Evolutionary conservation across 2,329 filamentous ascomycete genomes (phyloP).

Genomic region (Fusarium sp.): DNA sequence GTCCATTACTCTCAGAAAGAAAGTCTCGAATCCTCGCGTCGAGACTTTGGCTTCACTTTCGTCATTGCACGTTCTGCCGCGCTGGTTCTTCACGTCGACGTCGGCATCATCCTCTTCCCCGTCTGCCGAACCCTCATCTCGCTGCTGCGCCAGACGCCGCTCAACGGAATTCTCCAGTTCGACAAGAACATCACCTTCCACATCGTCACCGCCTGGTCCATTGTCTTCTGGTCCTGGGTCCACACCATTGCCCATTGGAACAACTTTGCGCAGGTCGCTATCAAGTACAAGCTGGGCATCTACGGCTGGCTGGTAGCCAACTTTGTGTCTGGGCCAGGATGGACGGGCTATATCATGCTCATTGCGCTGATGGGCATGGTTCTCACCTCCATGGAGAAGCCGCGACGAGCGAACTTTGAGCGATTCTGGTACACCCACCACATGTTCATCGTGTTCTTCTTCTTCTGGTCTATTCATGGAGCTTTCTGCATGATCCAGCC

Average conservation of each 20-base stretch:
- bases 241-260: constrained; percentile 90
- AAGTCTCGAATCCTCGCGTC: constrained; percentile 74
- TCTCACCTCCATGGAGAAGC: constrained; percentile 81
- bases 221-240: constrained; percentile 89
- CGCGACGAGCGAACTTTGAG: constrained; percentile 84
- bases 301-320: constrained; percentile 84
- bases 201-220: constrained; percentile 87
- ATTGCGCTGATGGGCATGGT: constrained; percentile 83
- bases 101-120: constrained; percentile 82
- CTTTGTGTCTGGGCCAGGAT: constrained; percentile 83
- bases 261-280: constrained; percentile 83
- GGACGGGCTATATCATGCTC: constrained; percentile 89
- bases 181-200: constrained; percentile 93
- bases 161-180: constrained; percentile 89
- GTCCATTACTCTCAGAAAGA: constrained; percentile 85
- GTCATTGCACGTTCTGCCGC: constrained; percentile 82
- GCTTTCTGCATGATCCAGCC: constrained; percentile 93
- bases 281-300: constrained; percentile 81
- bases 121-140: constrained; percentile 89
- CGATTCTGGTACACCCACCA: constrained; percentile 94
- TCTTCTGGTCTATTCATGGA: constrained; percentile 92
- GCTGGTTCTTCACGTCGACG: constrained; percentile 83
- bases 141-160: constrained; percentile 80
- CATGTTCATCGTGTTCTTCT: constrained; percentile 88
- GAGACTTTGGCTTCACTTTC: constrained; percentile 81